Base-by-base conservation (phyloP, 306 rosid species). In the Fagus crenata region DNA sequence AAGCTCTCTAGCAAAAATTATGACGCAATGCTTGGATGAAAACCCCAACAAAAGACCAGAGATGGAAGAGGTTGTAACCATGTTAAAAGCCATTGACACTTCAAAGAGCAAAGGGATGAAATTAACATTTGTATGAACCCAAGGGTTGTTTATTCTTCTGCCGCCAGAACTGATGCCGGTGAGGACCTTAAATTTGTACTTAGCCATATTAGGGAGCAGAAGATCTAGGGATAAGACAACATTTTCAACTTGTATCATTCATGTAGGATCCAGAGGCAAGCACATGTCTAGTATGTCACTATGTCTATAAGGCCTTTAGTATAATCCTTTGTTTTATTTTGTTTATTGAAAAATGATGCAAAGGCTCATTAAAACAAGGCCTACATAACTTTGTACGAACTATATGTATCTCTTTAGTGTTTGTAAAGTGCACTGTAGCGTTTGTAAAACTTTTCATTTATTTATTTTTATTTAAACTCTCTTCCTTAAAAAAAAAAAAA, bases 31-130 rank as follows among this genome's bases (percentile, higher is more conserved):
- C 32, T 78, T 72, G 82, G 77, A 78, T 71, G 43, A 67, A 37
- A 63, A 72, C 41, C 82, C 82, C 14, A 28, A 43, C 1, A 72
- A 42, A 15, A 72, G 82, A 53, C 82, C 82, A 4, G 77, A 61
- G 36, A 78, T 78, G 73, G 18, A 53, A 4, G 77, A 78, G 40
- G 77, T 78, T 0, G 67, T 78, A 8, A 18, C 46, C 5, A 78
- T 61, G 77, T 71, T 72, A 6, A 77, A 51, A 28, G 73, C 14
- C 1, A 15, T 78, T 3, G 72, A 60, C 7, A 15, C 43, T 2
- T 15, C 15, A 59, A 58, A 70, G 71, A 49, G 71, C 31, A 39
- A 5, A n/a, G 13, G 71, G 7, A 65, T 17, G 70, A 37, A 22
- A n/a, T n/a, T n/a, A n/a, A 5, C 22, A 40, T 61, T 61, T 13